A percentile compares a stretch with the other conserved stretches of the same genome.
Conservation (phyloP, 371 early-diverging fungal genomes). For the Rhizopus delemar region DNA sequence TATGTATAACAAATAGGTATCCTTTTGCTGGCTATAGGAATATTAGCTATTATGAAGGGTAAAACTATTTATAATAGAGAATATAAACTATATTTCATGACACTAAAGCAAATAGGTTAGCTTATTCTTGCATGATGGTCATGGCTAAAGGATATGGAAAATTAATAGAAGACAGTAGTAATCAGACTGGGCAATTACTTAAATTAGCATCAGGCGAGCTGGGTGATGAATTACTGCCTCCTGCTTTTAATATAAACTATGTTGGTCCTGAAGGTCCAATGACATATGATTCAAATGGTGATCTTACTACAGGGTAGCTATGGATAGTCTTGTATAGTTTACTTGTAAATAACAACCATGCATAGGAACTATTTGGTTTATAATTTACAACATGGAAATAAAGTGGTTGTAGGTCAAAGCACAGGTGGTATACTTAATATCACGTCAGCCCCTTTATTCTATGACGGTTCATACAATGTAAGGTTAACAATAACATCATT, state of each 20-base stretch:
- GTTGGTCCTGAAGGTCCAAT: conserved; percentile 64
- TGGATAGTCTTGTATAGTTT: too few relatives aligned
- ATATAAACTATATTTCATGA: not conserved
- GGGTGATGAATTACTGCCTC: conserved; percentile 43
- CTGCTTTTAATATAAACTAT: conserved; percentile 57
- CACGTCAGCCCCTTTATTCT: conserved; percentile 49
- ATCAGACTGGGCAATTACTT: conserved; percentile 39
- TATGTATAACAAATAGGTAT: conserved; percentile 31
- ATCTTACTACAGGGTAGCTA: conserved; percentile 50
- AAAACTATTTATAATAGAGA: conserved; percentile 11
- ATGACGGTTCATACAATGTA: conserved; percentile 53
- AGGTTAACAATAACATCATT: conserved; percentile 2
- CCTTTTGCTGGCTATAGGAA: conserved; percentile 59
- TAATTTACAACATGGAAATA: conserved; percentile 50
- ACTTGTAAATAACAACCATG: too few relatives aligned
- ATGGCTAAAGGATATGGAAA: conserved; percentile 54
- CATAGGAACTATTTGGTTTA: conserved; percentile 57
- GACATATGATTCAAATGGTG: conserved; percentile 57
- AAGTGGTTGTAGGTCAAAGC: conserved; percentile 45
- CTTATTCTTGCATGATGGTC: conserved; percentile 63
- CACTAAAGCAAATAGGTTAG: conserved; percentile 30
- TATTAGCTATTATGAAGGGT: conserved; percentile 64
- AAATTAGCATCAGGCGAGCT: conserved; percentile 44
- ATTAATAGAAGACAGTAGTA: conserved; percentile 38
- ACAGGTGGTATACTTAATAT: conserved; percentile 50